Conservation (phyloP, 768 basidiomycete species). For the Vishniacozyma victoriae region DNA sequence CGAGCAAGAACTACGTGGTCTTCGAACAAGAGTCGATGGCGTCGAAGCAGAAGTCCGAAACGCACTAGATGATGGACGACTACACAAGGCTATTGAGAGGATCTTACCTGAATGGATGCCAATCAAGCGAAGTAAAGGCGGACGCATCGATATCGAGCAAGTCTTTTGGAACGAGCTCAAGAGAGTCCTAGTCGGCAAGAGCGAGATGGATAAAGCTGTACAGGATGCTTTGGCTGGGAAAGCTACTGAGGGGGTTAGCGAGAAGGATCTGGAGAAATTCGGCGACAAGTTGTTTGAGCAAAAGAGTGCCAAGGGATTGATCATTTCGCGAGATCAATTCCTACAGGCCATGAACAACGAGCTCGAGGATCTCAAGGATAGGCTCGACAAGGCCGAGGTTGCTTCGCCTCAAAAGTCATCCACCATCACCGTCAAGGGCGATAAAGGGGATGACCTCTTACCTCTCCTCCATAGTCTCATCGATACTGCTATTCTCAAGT, state of each 20-base stretch:
- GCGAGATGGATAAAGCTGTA: constrained; percentile 27
- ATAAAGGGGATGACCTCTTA: constrained; percentile 62
- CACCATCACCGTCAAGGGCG: constrained; percentile 18
- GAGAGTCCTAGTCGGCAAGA: constrained; percentile 43
- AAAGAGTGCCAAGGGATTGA: constrained; percentile 28
- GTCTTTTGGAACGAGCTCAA: constrained; percentile 49
- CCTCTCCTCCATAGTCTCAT: constrained; percentile 69
- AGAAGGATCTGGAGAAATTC: constrained; percentile 42
- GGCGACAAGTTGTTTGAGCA: constrained; percentile 38
- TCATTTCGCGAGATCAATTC: constrained; percentile 44
- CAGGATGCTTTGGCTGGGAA: constrained; percentile 23
- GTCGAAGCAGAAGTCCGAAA: constrained; percentile 39
- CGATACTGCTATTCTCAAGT: constrained; percentile 63
- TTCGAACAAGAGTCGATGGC: constrained; percentile 28
- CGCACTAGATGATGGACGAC: constrained; percentile 37
- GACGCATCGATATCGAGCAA: constrained; percentile 45
- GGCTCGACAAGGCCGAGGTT: constrained; percentile 7
- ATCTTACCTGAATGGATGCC: constrained; percentile 48
- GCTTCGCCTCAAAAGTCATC: constrained; percentile 2
- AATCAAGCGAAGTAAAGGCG: constrained; percentile 29
- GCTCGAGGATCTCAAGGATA: constrained; percentile 28
- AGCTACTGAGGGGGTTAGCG: constrained; percentile 40
- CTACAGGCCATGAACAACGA: constrained; percentile 45
- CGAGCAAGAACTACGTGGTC: constrained; percentile 21
- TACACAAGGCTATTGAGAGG: constrained; percentile 43